A percentile compares a stretch with the other conserved stretches of the same genome.
These are phyloP conservation scores for Nicotiana knightiana DNA, from an alignment of 257 asterid species.

Conservation along the genomic window DNA sequence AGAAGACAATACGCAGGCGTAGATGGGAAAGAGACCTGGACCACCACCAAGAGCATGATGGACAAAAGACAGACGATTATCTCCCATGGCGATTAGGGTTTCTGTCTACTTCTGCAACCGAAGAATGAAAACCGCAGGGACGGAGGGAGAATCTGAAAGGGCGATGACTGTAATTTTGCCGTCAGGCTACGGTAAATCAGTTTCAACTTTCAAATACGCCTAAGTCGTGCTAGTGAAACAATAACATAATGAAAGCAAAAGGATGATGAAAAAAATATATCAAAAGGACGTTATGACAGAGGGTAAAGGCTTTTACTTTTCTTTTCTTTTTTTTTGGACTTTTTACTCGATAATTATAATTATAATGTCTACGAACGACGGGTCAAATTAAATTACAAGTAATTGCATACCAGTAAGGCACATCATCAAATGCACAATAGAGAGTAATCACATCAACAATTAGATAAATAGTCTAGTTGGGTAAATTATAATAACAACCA, in stretches of 20 bases:
- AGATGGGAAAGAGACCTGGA: conserved; percentile 34
- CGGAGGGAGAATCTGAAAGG: conserved; percentile 32
- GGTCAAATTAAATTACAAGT: neutral
- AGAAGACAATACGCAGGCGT: neutral
- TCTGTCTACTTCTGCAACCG: conserved; percentile 13
- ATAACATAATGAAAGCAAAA: neutral
- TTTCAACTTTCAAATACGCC: conserved; percentile 6
- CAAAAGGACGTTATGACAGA: neutral
- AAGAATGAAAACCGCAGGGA: conserved; percentile 17
- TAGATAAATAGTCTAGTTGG: neutral
- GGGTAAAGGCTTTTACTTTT: neutral
- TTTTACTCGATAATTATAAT: neutral
- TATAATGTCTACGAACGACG: neutral
- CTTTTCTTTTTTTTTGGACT: neutral
- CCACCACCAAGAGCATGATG: conserved; percentile 70
- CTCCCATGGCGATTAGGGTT: conserved; percentile 59
- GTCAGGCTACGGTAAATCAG: neutral
- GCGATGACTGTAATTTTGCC: neutral
- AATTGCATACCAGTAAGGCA: neutral
- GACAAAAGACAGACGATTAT: conserved; percentile 39
- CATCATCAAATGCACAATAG: neutral
- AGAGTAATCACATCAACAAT: neutral
- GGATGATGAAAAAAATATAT: neutral
- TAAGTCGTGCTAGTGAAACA: neutral
- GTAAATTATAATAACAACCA: neutral